phyloP scores from a whole-genome alignment of 2,329 filamentous ascomycete genomes.

The Aspergillus fructus region DNA sequence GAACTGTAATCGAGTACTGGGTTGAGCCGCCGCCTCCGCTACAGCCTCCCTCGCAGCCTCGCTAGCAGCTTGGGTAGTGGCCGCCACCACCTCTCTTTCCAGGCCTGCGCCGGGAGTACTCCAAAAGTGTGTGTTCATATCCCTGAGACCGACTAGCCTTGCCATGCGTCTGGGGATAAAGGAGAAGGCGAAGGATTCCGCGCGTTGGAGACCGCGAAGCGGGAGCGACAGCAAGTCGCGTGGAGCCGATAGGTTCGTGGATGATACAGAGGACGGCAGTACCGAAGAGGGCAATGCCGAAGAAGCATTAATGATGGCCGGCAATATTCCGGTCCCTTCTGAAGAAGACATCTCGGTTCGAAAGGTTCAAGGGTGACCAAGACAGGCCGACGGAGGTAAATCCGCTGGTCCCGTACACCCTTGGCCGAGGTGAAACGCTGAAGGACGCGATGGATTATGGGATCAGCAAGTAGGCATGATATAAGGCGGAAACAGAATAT shows the following conservation, averaged over 20 bases:
- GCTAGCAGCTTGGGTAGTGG: constrained; percentile 37
- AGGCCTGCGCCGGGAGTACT: constrained; percentile 21
- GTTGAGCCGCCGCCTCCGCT: constrained; percentile 31
- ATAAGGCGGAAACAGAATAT: not conserved
- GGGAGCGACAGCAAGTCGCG: constrained; percentile 37
- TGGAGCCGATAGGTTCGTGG: constrained; percentile 26
- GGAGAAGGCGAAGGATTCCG: constrained; percentile 36
- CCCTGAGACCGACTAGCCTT: constrained; percentile 28
- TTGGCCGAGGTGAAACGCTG: not conserved
- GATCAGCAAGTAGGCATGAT: constrained; percentile 7
- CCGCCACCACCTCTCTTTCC: constrained; percentile 42
- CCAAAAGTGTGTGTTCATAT: constrained; percentile 26
- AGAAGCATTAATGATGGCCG: constrained; percentile 21
- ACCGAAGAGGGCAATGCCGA: not conserved
- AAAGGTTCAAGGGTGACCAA: not conserved
- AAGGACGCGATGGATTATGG: not conserved
- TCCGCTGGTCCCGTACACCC: not conserved
- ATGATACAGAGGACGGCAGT: constrained; percentile 18
- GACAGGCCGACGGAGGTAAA: not conserved
- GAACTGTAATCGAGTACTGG: constrained; percentile 36
- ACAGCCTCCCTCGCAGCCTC: constrained; percentile 33
- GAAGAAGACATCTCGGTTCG: constrained; percentile 24
- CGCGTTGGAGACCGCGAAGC: constrained; percentile 36
- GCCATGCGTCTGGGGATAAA: constrained; percentile 36
- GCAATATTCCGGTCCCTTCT: constrained; percentile 18